Base-by-base conservation (phyloP, 2,329 filamentous ascomycete genomes). In the Sporothrix pseudoabietina region DNA sequence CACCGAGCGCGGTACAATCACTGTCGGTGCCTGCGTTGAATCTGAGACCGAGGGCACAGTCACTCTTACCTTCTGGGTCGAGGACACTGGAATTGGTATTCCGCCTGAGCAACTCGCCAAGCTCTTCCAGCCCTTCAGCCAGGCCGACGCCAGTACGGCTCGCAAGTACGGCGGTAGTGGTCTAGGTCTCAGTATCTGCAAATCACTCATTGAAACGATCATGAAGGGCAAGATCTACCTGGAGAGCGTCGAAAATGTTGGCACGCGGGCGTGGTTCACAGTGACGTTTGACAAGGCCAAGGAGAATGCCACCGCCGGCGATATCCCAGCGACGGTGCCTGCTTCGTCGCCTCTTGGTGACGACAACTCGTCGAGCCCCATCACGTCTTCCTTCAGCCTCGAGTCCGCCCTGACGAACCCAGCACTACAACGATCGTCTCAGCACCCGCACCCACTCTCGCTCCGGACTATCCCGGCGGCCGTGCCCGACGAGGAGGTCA, bases 81-180 rank as follows among this genome's bases (percentile, higher is more conserved):
- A 90, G 69, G 94, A 98, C 79, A 97, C 94, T 0, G 94, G 94
- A 41, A 97, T 98, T 75, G 94, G 94, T 22, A 97, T 98, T 73
- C 91, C 93, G 0, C 88, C 91, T 26, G 91, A 95, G 79, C 91
- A 94, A 77, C 86, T 95, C 68, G 89, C 91, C 75, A 96, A 96
- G 75, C 87, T 98, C 1, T 98, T 98, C 86, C 89, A 94, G 77
- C 94, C 94, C 0, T 98, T 98, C 79, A 95, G 92, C 72, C 94
- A 98, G 82, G 94, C 95, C 1, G 94, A 98, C 81, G 92, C 91
- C 66, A 96, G 93, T 77, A 97, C 94, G 2, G 94, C 94, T 71
- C 87, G 94, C 71, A 96, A 94, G 79, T 98, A 97, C 77, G 94
- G 94, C 55, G 94, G 94, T 59, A 97, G 94, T 77, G 94, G 94